Evolutionary conservation across 768 basidiomycete species (phyloP).

Genomic region (Leccinum broughii): DNA sequence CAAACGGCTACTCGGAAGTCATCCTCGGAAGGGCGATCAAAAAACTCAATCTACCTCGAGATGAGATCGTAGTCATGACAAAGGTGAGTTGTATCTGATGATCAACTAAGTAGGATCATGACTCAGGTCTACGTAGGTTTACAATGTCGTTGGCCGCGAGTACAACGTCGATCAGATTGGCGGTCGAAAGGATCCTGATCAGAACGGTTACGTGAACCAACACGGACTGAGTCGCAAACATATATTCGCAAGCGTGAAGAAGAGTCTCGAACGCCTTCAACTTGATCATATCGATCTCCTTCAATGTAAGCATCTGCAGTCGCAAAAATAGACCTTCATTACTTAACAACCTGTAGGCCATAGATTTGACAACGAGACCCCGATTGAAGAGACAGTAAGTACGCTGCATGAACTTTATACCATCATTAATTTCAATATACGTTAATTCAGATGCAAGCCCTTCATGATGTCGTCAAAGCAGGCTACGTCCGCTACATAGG

Average conservation of each 20-base stretch:
- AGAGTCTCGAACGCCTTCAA: conserved; percentile 42
- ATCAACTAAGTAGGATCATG: neutral
- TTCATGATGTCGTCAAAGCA: conserved; percentile 50
- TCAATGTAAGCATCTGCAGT: conserved; percentile 38
- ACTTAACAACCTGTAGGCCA: conserved; percentile 34
- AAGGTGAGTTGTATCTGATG: conserved; percentile 43
- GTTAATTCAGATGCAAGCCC: conserved; percentile 42
- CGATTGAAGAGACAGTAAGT: conserved; percentile 45
- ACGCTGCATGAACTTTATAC: neutral
- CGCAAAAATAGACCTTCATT: neutral
- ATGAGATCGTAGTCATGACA: conserved; percentile 76
- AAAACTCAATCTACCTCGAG: conserved; percentile 62
- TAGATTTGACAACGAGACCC: conserved; percentile 51
- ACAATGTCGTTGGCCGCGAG: conserved; percentile 39
- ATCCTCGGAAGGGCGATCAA: conserved; percentile 75
- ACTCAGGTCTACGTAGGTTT: conserved; percentile 31
- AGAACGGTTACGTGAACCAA: conserved; percentile 49
- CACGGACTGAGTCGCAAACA: conserved; percentile 50
- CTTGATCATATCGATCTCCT: conserved; percentile 60
- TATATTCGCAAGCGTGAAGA: conserved; percentile 57
- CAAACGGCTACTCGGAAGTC: conserved; percentile 63
- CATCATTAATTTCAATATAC: neutral
- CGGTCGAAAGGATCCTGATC: conserved; percentile 32
- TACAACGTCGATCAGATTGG: conserved; percentile 13
- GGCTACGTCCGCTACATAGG: conserved; percentile 51